Evolutionary conservation across 2,329 filamentous ascomycete genomes (phyloP), one percentile per base, ranked within the genome.

Genomic region (Penicillium sp.): DNA sequence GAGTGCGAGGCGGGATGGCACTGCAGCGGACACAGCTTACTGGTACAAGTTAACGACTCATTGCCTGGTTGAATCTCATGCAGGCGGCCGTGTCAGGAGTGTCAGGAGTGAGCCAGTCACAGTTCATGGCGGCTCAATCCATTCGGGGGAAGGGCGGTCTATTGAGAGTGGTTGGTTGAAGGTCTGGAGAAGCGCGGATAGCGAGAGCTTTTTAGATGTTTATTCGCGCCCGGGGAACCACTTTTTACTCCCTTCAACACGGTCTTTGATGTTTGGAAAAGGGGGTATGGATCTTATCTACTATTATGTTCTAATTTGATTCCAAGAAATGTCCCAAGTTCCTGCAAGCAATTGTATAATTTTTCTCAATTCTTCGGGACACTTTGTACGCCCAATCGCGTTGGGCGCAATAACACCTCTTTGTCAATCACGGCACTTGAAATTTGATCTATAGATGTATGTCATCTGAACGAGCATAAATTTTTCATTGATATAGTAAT

Each of bases 41-140:
- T 64, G 52, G 44, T 60, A 53, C 43, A 19, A 60, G 45, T 63
- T 51, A 63, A 58, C 31, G 49, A 60, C 58, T 64, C 60, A 62
- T 57, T 57, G 57, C 58, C 53, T 14, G 46, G 46, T 53, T 52
- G 31, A 51, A 55, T 53, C 50, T 52, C 52, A 64, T 64, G 57
- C 60, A 62, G 57, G 53, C 54, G 54, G 54, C 60, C 60, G 60
- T 55, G 31, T 62, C 19, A 45, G 59, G 45, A 48, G 44, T 53
- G 54, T 62, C 55, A 60, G 53, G 52, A 57, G 37, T 48, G 35
- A 46, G 46, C 54, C 52, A 54, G 55, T 39, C 31, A 48, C 35
- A 50, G 48, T 16, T 47, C 57, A 64, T 62, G 23, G 35, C 47
- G 57, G 43, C 50, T 64, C 50, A 63, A 57, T 60, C 48, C 62